These are phyloP conservation scores for Trifolium repens DNA, from an alignment of 306 rosid species.

Conservation along the genomic window DNA sequence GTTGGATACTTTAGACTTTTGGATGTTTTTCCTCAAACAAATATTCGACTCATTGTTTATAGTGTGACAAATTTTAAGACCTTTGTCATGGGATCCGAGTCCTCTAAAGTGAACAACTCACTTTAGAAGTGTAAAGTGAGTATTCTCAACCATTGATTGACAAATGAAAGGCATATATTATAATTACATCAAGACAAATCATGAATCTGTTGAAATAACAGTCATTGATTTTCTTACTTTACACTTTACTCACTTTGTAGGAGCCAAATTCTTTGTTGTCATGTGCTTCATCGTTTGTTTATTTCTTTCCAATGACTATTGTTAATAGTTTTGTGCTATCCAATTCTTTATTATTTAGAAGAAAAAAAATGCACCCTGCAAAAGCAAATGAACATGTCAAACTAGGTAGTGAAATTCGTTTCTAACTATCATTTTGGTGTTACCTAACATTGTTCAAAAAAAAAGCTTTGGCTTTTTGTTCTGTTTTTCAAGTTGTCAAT, in stretches of 20 bases:
- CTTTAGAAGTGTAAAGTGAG: background rate
- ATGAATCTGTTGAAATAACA: background rate
- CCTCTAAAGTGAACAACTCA: background rate
- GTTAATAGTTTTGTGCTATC: background rate
- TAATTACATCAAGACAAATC: background rate
- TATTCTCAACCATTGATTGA: background rate
- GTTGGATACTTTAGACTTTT: background rate
- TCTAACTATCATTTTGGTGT: constrained; percentile 12
- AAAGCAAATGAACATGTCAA: background rate
- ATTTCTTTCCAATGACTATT: background rate
- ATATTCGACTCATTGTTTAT: too few relatives aligned
- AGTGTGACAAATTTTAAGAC: background rate
- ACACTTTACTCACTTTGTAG: background rate
- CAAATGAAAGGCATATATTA: background rate
- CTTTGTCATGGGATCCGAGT: background rate
- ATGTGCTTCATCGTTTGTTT: background rate
- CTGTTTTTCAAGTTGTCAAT: constrained; percentile 17
- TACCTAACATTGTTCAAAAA: constrained; percentile 32
- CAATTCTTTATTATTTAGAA: background rate
- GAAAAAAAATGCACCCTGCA: background rate
- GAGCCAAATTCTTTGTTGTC: background rate
- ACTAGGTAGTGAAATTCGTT: constrained; percentile 1
- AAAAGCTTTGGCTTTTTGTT: constrained; percentile 17
- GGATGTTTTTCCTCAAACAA: background rate
- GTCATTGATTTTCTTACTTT: background rate